These are phyloP conservation scores for Dacryopinax primogenitus DNA, from an alignment of 768 basidiomycete genomes.

Conservation along the genomic window DNA sequence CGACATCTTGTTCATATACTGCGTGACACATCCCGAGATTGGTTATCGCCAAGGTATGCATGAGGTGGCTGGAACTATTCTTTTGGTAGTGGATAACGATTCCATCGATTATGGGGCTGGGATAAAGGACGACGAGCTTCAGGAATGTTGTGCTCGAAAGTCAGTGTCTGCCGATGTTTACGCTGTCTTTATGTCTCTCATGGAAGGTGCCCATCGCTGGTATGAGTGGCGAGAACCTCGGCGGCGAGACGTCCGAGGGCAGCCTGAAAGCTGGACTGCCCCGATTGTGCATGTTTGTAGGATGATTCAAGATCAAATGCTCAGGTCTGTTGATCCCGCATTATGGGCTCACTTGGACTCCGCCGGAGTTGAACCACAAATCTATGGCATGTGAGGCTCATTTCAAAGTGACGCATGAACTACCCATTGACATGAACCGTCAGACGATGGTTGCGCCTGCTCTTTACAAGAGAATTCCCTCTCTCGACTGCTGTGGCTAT, in stretches of 20 bases:
- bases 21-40: conserved; percentile 60
- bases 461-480: conserved; percentile 86
- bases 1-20: conserved; percentile 77
- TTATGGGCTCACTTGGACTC: conserved; percentile 63
- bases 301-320: conserved; percentile 56
- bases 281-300: conserved; percentile 81
- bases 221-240: conserved; percentile 35
- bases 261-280: conserved; percentile 52
- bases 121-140: conserved; percentile 25
- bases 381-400: conserved; percentile 77
- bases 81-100: conserved; percentile 73
- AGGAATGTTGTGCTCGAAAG: conserved; percentile 48
- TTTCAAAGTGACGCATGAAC: not conserved
- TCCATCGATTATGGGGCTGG: conserved; percentile 34
- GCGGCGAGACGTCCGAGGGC: conserved; percentile 19
- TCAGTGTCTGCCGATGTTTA: conserved; percentile 82
- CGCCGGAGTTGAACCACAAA: conserved; percentile 84
- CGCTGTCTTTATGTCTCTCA: conserved; percentile 65
- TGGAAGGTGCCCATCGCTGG: conserved; percentile 71
- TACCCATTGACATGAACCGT: not conserved
- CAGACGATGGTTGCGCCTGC: conserved; percentile 84
- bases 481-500: conserved; percentile 68
- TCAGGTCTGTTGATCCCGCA: conserved; percentile 67
- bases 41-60: conserved; percentile 99
- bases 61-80: conserved; percentile 80